Evolutionary conservation across 2,329 filamentous ascomycete genomes (phyloP), one percentile per base, ranked within the genome.

Genomic region (Nothopassalora personata): DNA sequence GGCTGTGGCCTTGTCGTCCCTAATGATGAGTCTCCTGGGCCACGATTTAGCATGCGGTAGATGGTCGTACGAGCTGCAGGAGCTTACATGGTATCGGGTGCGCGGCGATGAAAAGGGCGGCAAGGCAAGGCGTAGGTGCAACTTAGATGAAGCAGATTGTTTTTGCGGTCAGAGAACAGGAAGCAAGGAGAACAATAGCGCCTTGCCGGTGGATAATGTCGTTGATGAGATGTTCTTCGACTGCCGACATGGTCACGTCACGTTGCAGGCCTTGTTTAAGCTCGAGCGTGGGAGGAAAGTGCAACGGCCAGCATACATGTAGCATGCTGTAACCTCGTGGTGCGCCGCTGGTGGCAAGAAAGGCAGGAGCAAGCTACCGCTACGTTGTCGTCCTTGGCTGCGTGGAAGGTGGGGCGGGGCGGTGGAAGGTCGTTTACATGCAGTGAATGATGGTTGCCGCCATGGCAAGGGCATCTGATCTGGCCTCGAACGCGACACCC

Each of bases 1-100:
- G 58, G 88, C 88, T 62, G 81, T 78, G 56, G 80, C 74, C 67
- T 87, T 81, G 69, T 90, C 82, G 73, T 92, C 86, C 72, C 89
- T 83, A 72, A 94, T 89, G 75, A 94, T 92, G 70, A 94, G 84
- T 78, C 89, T 86, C 90, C 90, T 94, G 53, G 48, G 27, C 27
- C 39, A 11, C 5, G 19, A 23, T 45, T 57, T 15, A 57, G 50
- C 47, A 53, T 36, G 18, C 1, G 10, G 4, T 36, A 28, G n/a
- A 13, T 6, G 15, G 28, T 19, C 19, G 27, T 33, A 18, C 31
- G 27, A 58, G 45, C 27, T 28, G 47, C 52, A 18, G 53, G 39
- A 56, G 57, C 39, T 57, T 53, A 47, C 46, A 56, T 51, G 33
- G 45, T 33, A 52, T 18, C 27, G 45, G 52, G 57, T 39, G 49